Evolutionary conservation across 1,284 basidiomycete genomes (phyloP).

Genomic region (Sporisorium iseilematis-ciliati): DNA sequence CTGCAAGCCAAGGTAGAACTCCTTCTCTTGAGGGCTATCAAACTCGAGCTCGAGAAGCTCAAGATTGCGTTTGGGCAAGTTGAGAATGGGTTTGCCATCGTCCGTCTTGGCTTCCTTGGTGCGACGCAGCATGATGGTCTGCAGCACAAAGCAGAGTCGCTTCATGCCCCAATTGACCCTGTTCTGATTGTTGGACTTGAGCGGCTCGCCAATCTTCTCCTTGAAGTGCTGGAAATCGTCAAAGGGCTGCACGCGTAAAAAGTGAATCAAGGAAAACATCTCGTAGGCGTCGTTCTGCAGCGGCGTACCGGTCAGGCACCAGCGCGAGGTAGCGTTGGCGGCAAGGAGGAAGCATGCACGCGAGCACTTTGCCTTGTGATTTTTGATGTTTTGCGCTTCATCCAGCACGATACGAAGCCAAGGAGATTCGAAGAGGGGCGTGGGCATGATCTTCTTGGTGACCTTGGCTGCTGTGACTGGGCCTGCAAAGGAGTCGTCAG

Average conservation of each 20-base stretch:
- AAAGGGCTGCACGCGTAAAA: slow-evolving; percentile 85
- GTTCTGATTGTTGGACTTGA: slow-evolving; percentile 71
- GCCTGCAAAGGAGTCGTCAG: slow-evolving; percentile 62
- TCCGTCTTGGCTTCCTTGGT: slow-evolving; percentile 82
- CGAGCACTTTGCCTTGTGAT: slow-evolving; percentile 82
- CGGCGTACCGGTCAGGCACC: slow-evolving; percentile 71
- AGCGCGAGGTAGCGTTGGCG: slow-evolving; percentile 51
- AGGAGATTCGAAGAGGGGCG: slow-evolving; percentile 80
- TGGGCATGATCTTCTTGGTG: slow-evolving; percentile 67
- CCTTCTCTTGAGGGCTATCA: slow-evolving; percentile 75
- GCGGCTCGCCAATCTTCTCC: slow-evolving; percentile 81
- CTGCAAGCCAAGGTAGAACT: slow-evolving; percentile 85
- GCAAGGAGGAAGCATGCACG: slow-evolving; percentile 82
- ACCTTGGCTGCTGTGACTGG: slow-evolving; percentile 67
- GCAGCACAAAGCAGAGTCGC: slow-evolving; percentile 78
- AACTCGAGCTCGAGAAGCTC: slow-evolving; percentile 76
- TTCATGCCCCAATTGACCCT: slow-evolving; percentile 65
- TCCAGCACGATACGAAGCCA: slow-evolving; percentile 91
- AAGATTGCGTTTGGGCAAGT: slow-evolving; percentile 82
- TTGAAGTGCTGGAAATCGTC: slow-evolving; percentile 85
- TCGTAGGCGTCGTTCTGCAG: slow-evolving; percentile 88
- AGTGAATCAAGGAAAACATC: slow-evolving; percentile 88
- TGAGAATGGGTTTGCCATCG: slow-evolving; percentile 79
- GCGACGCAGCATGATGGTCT: slow-evolving; percentile 89
- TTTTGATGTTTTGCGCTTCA: slow-evolving; percentile 98